Base-by-base conservation (phyloP, 257 asterid species). In the Voacanga thouarsii region DNA sequence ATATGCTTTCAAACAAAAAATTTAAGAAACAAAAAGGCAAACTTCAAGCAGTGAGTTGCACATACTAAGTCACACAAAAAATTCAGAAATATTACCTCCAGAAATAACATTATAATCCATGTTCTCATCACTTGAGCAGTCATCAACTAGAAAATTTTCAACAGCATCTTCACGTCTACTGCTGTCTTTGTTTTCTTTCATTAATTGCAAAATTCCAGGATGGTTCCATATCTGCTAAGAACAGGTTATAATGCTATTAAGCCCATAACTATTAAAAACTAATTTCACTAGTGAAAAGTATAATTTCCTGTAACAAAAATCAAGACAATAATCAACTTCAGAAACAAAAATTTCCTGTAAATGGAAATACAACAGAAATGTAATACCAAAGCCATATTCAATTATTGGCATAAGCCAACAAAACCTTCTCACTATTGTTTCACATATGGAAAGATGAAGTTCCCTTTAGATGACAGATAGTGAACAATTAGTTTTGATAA, bases 151-250 rank as follows among this genome's bases (percentile, higher is more conserved):
- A 78, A 84, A 75, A 74, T 85, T 88, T 71, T 95, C 98, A 10
- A 85, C 87, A 72, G 77, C 57, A 79, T 88, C 97, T 85, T 91
- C 99, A 78, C 87, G 86, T 82, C 87, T 90, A 67, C 77, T 86
- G 77, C 86, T 79, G 72, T 88, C 94, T 86, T 85, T 92, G 87
- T 86, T 89, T 82, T 93, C 96, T 82, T 89, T 92, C 92, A 87
- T 88, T 78, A 95, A 83, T 88, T 89, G 97, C 88, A 95, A 83
- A 83, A 92, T 89, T 69, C 99, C 99, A 85, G 99, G 99, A 91
- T 95, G 99, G 82, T 95, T 95, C 98, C 98, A 95, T 84, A 95
- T 95, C 99, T 95, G 83, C 80, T 85, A 61, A 81, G 72, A 30
- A 72, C 63, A 39, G 72, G 39, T 28, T 19, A 66, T 9, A 66